These are phyloP conservation scores for Russula virescens DNA, from an alignment of 768 basidiomycete genomes.

Conservation along the genomic window DNA sequence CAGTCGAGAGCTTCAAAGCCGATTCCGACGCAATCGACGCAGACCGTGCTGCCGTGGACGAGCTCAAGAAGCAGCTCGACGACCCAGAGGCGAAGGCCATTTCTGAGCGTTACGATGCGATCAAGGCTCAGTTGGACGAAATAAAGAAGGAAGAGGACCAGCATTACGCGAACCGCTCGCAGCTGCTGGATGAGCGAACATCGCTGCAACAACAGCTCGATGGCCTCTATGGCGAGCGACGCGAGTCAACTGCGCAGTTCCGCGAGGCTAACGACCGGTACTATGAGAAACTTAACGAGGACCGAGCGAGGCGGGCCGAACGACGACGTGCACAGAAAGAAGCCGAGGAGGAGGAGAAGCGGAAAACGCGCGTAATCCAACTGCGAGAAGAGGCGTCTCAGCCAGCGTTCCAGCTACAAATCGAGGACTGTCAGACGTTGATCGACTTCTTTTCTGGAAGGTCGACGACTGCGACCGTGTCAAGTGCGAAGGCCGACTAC, in stretches of 20 bases:
- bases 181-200: constrained; percentile 85
- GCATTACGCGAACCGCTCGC: constrained; percentile 69
- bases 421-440: constrained; percentile 94
- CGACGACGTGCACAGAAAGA: constrained; percentile 66
- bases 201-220: constrained; percentile 63
- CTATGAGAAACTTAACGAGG: constrained; percentile 82
- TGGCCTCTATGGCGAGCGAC: constrained; percentile 66
- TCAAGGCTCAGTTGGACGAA: constrained; percentile 80
- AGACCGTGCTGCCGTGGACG: constrained; percentile 69
- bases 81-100: constrained; percentile 84
- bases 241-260: constrained; percentile 62
- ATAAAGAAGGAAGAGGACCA: constrained; percentile 85
- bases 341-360: constrained; percentile 73
- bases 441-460: constrained; percentile 80
- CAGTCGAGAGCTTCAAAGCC: constrained; percentile 75
- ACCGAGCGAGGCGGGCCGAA: constrained; percentile 79
- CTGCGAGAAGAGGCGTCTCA: constrained; percentile 84
- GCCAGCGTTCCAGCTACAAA: constrained; percentile 88
- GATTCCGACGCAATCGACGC: constrained; percentile 78
- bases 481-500: constrained; percentile 39
- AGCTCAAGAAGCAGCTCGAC: constrained; percentile 76
- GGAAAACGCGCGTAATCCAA: constrained; percentile 69
- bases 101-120: constrained; percentile 72
- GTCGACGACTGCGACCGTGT: constrained; percentile 42
- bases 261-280: constrained; percentile 80